Percentiles rank a stretch among this genome's conserved stretches.
Evolutionary conservation across 1,139 yeast species (phyloP).

Genomic region (Saccharomycopsis hybrid): DNA sequence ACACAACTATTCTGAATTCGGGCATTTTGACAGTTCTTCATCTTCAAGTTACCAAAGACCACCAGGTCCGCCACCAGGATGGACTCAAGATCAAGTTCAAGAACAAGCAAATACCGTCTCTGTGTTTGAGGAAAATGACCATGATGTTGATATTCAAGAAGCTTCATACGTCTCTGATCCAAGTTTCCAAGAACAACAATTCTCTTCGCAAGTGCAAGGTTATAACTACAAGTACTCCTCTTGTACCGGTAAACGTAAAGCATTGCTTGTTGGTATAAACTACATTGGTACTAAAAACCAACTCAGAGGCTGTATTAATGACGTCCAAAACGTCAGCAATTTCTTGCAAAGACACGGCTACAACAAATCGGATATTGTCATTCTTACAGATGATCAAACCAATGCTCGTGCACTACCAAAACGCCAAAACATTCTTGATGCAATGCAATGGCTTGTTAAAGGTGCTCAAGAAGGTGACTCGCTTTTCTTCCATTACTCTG

Average conservation of each 20-base stretch:
- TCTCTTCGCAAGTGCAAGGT: slow-evolving; percentile 18
- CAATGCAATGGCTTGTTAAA: slow-evolving; percentile 84
- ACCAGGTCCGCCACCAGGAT: slow-evolving; percentile 21
- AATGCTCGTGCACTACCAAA: slow-evolving; percentile 68
- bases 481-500: slow-evolving; percentile 81
- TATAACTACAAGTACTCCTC: slow-evolving; percentile 44
- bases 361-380: slow-evolving; percentile 70
- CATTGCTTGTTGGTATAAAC: slow-evolving; percentile 80
- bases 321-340: slow-evolving; percentile 55
- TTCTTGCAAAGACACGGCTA: slow-evolving; percentile 64
- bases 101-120: slow-evolving; percentile 21
- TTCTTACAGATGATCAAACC: slow-evolving; percentile 65
- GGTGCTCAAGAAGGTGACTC: slow-evolving; percentile 86
- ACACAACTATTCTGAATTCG: slow-evolving; percentile 7
- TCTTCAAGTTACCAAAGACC: slow-evolving; percentile 15
- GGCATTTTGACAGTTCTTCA: neutral
- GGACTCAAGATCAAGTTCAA: slow-evolving; percentile 20
- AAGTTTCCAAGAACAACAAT: slow-evolving; percentile 10
- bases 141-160: slow-evolving; percentile 18
- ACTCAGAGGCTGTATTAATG: slow-evolving; percentile 84
- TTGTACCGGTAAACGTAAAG: slow-evolving; percentile 73
- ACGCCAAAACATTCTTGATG: slow-evolving; percentile 68
- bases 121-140: slow-evolving; percentile 19
- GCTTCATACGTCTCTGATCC: slow-evolving; percentile 15
- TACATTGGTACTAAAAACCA: slow-evolving; percentile 69